Percentiles rank a stretch among this genome's conserved stretches.
phyloP scores from a whole-genome alignment of 352 stramenopile species.

The Salisapilia sapeloensis region DNA sequence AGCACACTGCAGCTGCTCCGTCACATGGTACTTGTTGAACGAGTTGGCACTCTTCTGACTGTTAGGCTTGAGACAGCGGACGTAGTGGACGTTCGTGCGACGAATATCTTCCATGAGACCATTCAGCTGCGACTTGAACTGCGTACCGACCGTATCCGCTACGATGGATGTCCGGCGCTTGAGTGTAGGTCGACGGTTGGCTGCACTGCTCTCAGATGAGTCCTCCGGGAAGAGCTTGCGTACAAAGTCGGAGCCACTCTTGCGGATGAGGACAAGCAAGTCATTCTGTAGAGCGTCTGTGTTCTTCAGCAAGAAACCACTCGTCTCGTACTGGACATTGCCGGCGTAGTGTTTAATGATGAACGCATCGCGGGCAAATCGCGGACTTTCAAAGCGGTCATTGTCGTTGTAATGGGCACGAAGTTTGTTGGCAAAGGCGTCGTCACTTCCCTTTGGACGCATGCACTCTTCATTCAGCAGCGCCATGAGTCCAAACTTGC shows the following conservation, averaged over 20 bases:
- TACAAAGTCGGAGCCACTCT: slow-evolving; percentile 49
- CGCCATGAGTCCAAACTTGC: slow-evolving; percentile 73
- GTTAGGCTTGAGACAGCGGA: slow-evolving; percentile 98
- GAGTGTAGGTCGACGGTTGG: slow-evolving; percentile 11
- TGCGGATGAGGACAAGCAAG: slow-evolving; percentile 64
- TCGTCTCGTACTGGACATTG: slow-evolving; percentile 89
- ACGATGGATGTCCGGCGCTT: slow-evolving; percentile 75
- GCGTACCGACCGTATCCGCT: slow-evolving; percentile 60
- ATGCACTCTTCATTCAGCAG: slow-evolving; percentile 91
- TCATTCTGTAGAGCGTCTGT: slow-evolving; percentile 91
- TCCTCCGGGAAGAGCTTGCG: slow-evolving; percentile 67
- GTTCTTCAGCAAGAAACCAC: slow-evolving; percentile 94
- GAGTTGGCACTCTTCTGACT: slow-evolving; percentile 81
- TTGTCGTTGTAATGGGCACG: slow-evolving; percentile 81
- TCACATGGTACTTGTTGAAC: slow-evolving; percentile 85
- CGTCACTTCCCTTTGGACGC: slow-evolving; percentile 76
- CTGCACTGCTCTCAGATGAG: slow-evolving; percentile 3
- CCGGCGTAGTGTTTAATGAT: slow-evolving; percentile 94
- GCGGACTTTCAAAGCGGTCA: slow-evolving; percentile 70
- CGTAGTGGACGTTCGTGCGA: slow-evolving; percentile 94
- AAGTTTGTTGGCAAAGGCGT: slow-evolving; percentile 76
- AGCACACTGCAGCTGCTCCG: slow-evolving; percentile 94
- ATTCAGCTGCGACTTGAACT: slow-evolving; percentile 91
- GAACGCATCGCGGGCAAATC: slow-evolving; percentile 79
- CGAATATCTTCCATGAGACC: slow-evolving; percentile 91